These are phyloP conservation scores for Coemansia sp. DNA, from an alignment of 192 early-diverging fungal genomes.

Conservation along the genomic window DNA sequence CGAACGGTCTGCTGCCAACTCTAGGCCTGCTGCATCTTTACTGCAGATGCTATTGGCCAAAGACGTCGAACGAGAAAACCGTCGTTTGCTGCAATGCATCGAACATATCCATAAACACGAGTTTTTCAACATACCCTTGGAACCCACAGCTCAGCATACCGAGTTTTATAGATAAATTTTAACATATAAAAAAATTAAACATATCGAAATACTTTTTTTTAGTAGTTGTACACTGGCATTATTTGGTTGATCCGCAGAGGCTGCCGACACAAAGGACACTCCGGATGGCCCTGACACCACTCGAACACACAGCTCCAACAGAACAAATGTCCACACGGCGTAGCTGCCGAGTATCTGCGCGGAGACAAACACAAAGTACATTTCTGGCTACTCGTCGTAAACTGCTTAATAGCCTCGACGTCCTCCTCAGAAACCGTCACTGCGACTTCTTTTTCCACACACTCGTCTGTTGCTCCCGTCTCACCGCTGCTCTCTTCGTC, in stretches of 20 bases:
- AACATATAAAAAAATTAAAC: slow-evolving; percentile 7
- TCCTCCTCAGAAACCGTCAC: slow-evolving; percentile 21
- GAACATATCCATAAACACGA: slow-evolving; percentile 32
- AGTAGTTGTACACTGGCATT: slow-evolving; percentile 75
- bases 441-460: background rate
- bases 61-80: slow-evolving; percentile 53
- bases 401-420: slow-evolving; percentile 30
- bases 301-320: slow-evolving; percentile 94
- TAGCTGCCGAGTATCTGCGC: slow-evolving; percentile 75
- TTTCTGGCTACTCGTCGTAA: slow-evolving; percentile 57
- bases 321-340: slow-evolving; percentile 93
- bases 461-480: background rate
- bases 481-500: too few relatives aligned
- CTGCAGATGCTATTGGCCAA: slow-evolving; percentile 48
- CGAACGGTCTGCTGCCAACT: background rate
- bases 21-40: slow-evolving; percentile 6
- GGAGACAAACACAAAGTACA: slow-evolving; percentile 86
- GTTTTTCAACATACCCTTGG: slow-evolving; percentile 19
- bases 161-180: background rate
- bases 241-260: slow-evolving; percentile 69
- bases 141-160: slow-evolving; percentile 12
- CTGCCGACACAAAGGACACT: slow-evolving; percentile 94
- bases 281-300: slow-evolving; percentile 89
- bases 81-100: slow-evolving; percentile 43
- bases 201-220: background rate